A percentile compares a stretch with the other conserved stretches of the same genome.
These are phyloP conservation scores for Starmera caribaea DNA, from an alignment of 805 yeast genomes.

Conservation along the genomic window DNA sequence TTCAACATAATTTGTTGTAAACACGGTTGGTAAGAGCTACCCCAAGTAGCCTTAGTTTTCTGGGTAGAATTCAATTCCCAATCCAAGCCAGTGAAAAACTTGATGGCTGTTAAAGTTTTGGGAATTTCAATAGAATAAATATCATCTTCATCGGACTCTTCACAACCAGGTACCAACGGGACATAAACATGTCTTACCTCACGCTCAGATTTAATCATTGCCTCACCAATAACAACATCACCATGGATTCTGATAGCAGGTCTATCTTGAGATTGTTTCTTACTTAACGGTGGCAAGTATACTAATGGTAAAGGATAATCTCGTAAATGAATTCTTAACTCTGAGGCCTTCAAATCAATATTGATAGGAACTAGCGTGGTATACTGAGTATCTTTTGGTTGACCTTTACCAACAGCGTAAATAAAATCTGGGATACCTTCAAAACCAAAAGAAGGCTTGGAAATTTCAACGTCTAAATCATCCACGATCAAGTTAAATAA, in stretches of 20 bases:
- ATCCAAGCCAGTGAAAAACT: conserved; percentile 53
- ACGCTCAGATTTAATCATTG: conserved; percentile 35
- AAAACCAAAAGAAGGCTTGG: conserved; percentile 41
- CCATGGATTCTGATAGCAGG: conserved; percentile 41
- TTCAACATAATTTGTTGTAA: conserved; percentile 70
- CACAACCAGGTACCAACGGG: conserved; percentile 45
- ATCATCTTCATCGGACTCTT: conserved; percentile 25
- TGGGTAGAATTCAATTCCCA: conserved; percentile 43
- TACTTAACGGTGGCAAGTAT: conserved; percentile 49
- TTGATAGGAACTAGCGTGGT: conserved; percentile 60
- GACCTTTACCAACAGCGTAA: conserved; percentile 69
- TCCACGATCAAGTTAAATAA: conserved; percentile 42
- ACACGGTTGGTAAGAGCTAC: conserved; percentile 75
- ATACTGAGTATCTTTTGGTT: conserved; percentile 61
- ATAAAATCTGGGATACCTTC: conserved; percentile 52
- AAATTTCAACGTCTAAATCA: conserved; percentile 37
- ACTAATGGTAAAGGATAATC: conserved; percentile 84
- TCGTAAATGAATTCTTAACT: conserved; percentile 60
- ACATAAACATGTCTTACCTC: conserved; percentile 53
- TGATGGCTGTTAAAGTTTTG: conserved; percentile 68
- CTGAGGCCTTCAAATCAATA: conserved; percentile 46
- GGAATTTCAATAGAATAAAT: conserved; percentile 55
- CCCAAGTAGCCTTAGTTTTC: conserved; percentile 73
- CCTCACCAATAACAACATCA: conserved; percentile 62
- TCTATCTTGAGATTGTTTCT: conserved; percentile 13